Evolutionary conservation across 1,284 basidiomycete genomes (phyloP).

Genomic region (Erythrobasidium hasegawianum): DNA sequence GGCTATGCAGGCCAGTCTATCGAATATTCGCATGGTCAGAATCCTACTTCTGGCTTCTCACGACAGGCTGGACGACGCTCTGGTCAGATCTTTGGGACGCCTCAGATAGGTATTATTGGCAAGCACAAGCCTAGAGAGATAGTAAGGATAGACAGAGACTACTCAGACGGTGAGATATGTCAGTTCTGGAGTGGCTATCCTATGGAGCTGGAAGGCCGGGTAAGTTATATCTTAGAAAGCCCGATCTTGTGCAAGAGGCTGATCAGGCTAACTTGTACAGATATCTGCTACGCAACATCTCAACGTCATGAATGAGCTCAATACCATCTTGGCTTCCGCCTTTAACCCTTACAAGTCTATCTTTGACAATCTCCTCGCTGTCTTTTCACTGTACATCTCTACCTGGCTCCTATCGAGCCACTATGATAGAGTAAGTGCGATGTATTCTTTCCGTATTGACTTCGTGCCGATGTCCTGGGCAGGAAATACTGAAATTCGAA

Average conservation of each 20-base stretch:
- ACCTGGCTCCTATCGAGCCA: slow-evolving; percentile 62
- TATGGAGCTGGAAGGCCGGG: slow-evolving; percentile 52
- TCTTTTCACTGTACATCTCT: slow-evolving; percentile 70
- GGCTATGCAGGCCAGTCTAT: too few relatives aligned
- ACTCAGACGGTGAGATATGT: slow-evolving; percentile 50
- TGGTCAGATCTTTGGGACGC: slow-evolving; percentile 38
- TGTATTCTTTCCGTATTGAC: background rate
- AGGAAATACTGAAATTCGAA: slow-evolving; percentile 73
- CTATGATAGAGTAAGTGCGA: slow-evolving; percentile 63
- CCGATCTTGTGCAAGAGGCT: background rate
- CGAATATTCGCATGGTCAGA: too few relatives aligned
- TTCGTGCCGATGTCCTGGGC: slow-evolving; percentile 1
- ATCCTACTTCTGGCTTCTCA: too few relatives aligned
- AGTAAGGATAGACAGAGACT: slow-evolving; percentile 53
- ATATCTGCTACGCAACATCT: slow-evolving; percentile 49
- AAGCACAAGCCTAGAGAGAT: slow-evolving; percentile 35
- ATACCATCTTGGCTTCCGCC: slow-evolving; percentile 49
- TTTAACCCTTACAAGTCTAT: slow-evolving; percentile 50
- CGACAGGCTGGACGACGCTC: background rate
- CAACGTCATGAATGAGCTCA: slow-evolving; percentile 50
- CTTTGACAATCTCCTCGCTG: slow-evolving; percentile 56
- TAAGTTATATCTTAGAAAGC: slow-evolving; percentile 38
- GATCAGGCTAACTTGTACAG: slow-evolving; percentile 38
- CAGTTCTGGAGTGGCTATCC: slow-evolving; percentile 53
- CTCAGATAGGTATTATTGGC: slow-evolving; percentile 39